Base-by-base conservation (phyloP, 1,284 basidiomycete species). In the Melanopsichium pennsylvanicum region DNA sequence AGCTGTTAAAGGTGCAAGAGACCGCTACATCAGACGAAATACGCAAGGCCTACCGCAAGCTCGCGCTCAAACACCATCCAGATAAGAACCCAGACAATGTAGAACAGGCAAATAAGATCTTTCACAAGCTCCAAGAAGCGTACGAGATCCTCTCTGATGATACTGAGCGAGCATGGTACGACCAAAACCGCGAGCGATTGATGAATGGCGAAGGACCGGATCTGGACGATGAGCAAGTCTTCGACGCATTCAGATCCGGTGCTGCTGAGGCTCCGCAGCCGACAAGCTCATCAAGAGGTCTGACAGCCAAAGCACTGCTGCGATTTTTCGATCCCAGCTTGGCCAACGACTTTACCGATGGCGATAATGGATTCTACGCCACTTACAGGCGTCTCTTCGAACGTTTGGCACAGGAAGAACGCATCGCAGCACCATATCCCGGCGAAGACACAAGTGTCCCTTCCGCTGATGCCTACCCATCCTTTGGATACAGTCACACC, bases 121-220 rank as follows among this genome's bases (percentile, higher is more conserved):
- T 99, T 81, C 89, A 93, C 11, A 84, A 87, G 38, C 83, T 98
- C 13, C 94, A 97, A 75, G 91, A 94, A 73, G 95, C 95, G 0
- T 97, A 97, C 78, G 95, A 97, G 86, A 93, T 79, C 15, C 75
- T 79, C 2, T 72, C 63, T 1, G 78, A 80, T 31, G 76, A 75
- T 38, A 68, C 63, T 29, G 94, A 98, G 85, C 86, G 95, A 63
- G 93, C 95, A 35, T 98, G 94, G 91, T 98, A 98, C 81, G 95
- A 98, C 81, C 88, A 88, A n/a, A 94, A 97, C 81, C 87, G 91
- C 38, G 89, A 92, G 27, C 89, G 90, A n/a, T 58, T 82, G 45
- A 50, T 79, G 37, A 58, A 67, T n/a, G 76, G 74, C 19, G 69
- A 57, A 2, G 64, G 59, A 2, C 68, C 69, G 5, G 73, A 73